phyloP scores from a whole-genome alignment of 2,329 filamentous ascomycete genomes.

The Aspergillus brasiliensis region DNA sequence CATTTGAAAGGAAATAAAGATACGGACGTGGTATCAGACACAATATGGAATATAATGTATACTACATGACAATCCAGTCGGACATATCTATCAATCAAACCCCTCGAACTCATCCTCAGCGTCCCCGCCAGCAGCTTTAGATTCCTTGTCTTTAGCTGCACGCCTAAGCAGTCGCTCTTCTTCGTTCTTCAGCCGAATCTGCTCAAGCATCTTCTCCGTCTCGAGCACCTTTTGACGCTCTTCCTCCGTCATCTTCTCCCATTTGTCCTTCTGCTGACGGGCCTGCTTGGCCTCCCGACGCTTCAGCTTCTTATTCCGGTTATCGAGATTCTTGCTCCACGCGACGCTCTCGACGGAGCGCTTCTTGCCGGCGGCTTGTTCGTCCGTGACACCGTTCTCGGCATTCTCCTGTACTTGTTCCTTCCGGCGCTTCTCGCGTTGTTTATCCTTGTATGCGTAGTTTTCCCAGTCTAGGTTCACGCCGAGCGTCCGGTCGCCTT shows the following conservation, averaged over 20 bases:
- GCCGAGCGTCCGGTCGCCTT: constrained; percentile 65
- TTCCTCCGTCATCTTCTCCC: constrained; percentile 68
- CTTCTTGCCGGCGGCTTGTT: constrained; percentile 54
- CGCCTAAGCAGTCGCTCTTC: constrained; percentile 24
- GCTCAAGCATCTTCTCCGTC: constrained; percentile 64
- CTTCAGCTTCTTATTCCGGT: constrained; percentile 63
- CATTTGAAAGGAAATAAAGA: neutral
- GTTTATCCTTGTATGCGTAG: constrained; percentile 72
- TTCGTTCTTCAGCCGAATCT: constrained; percentile 63
- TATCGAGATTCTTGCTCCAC: constrained; percentile 72
- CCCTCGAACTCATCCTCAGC: constrained; percentile 58
- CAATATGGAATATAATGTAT: neutral
- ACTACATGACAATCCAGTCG: neutral
- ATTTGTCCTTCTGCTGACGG: constrained; percentile 64
- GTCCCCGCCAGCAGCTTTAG: neutral
- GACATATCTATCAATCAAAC: constrained; percentile 47
- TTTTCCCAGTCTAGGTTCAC: constrained; percentile 63
- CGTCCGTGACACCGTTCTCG: constrained; percentile 38
- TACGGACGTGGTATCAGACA: constrained; percentile 4
- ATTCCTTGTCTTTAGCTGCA: constrained; percentile 22
- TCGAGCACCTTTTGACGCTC: constrained; percentile 66
- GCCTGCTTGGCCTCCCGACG: constrained; percentile 66
- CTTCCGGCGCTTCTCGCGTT: constrained; percentile 66
- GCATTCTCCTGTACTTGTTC: constrained; percentile 55
- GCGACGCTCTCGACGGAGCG: constrained; percentile 63